A percentile compares a stretch with the other conserved stretches of the same genome.
Evolutionary conservation across 2,329 filamentous ascomycete genomes (phyloP).

Genomic region (Hypoxylon sp.): DNA sequence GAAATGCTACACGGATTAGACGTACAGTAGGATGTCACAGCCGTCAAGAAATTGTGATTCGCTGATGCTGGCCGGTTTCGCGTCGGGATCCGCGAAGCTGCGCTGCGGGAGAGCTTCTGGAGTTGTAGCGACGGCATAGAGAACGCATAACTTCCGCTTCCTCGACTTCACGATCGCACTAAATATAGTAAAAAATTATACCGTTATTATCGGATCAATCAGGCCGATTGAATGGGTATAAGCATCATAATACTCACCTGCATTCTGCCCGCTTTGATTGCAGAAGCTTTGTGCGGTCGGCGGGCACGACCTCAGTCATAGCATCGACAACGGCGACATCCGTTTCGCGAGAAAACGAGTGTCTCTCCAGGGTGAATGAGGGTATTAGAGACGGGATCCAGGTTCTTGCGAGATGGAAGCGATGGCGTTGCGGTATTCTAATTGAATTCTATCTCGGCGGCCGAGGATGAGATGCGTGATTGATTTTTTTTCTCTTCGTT

Average conservation of each 20-base stretch:
- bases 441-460: slow-evolving; percentile 41
- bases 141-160: slow-evolving; percentile 89
- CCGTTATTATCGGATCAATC: slow-evolving; percentile 58
- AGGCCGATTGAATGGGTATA: slow-evolving; percentile 54
- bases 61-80: slow-evolving; percentile 58
- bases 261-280: slow-evolving; percentile 69
- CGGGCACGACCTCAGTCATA: slow-evolving; percentile 74
- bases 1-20: slow-evolving; percentile 40
- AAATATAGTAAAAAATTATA: slow-evolving; percentile 50
- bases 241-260: slow-evolving; percentile 57
- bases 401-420: slow-evolving; percentile 48
- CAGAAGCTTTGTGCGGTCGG: slow-evolving; percentile 72
- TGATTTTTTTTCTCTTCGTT: slow-evolving; percentile 38
- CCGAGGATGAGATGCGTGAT: slow-evolving; percentile 30
- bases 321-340: slow-evolving; percentile 73
- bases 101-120: slow-evolving; percentile 66
- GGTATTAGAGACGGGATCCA: slow-evolving; percentile 44
- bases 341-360: slow-evolving; percentile 71
- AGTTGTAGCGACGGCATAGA: slow-evolving; percentile 81
- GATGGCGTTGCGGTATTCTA: slow-evolving; percentile 46
- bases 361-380: slow-evolving; percentile 50
- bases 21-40: slow-evolving; percentile 68
- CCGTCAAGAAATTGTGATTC: slow-evolving; percentile 65
- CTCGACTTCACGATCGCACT: slow-evolving; percentile 81
- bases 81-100: slow-evolving; percentile 64